These are phyloP conservation scores for Vigna hirtella DNA, from an alignment of 306 rosid genomes.

Conservation along the genomic window DNA sequence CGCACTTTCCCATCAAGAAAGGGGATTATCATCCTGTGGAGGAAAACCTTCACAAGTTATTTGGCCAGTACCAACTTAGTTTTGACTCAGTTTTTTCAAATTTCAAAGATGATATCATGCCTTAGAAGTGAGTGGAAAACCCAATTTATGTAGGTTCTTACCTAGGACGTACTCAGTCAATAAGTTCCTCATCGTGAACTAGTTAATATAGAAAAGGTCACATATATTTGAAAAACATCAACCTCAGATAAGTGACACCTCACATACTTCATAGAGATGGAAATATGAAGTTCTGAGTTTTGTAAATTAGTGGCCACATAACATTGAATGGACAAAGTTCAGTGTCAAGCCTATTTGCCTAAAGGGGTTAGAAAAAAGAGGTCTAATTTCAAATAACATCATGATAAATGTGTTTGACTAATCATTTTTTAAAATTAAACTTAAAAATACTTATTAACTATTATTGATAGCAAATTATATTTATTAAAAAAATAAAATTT, in stretches of 20 bases:
- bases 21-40: neutral
- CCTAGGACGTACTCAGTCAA: neutral
- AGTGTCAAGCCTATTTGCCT: neutral
- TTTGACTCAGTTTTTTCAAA: neutral
- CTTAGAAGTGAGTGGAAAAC: neutral
- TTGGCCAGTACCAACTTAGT: neutral
- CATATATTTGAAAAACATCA: neutral
- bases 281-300: neutral
- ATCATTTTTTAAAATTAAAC: neutral
- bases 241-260: neutral
- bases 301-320: neutral
- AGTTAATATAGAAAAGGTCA: neutral
- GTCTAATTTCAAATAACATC: neutral
- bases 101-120: neutral
- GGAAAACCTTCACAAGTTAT: neutral
- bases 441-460: too few species aligned
- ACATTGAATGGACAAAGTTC: neutral
- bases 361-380: neutral
- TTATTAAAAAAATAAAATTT: too few species aligned
- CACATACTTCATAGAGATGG: neutral
- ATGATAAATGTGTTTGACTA: neutral
- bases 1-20: constrained; percentile 9
- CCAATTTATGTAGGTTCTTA: neutral
- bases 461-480: too few species aligned
- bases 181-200: too few species aligned